phyloP scores from a whole-genome alignment of 2,329 filamentous ascomycete species.

The Periconia macrospinosa region DNA sequence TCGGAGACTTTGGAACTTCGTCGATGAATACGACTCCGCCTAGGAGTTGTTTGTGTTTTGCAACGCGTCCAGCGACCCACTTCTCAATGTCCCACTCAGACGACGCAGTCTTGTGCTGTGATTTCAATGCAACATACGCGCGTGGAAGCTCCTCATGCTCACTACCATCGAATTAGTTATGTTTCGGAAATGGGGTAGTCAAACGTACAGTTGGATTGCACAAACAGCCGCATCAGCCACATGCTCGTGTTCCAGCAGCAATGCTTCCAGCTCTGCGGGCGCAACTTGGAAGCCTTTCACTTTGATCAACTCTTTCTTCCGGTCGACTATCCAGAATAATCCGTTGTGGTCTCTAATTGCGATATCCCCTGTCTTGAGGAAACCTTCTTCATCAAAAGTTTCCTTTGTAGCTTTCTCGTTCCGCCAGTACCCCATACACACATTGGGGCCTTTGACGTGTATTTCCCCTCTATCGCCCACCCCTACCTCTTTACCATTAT shows the following conservation, averaged over 20 bases:
- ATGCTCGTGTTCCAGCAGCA: conserved; percentile 55
- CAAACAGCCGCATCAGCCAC: conserved; percentile 66
- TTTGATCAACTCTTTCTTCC: conserved; percentile 58
- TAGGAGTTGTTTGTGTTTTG: conserved; percentile 45
- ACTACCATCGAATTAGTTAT: conserved; percentile 4
- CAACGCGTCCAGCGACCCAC: conserved; percentile 42
- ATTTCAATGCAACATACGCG: conserved; percentile 38
- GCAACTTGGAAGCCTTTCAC: conserved; percentile 63
- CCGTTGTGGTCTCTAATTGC: conserved; percentile 36
- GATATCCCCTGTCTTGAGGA: conserved; percentile 37
- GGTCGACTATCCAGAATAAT: conserved; percentile 34
- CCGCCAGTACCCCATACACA: conserved; percentile 44
- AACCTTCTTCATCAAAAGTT: conserved; percentile 39
- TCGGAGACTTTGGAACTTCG: conserved; percentile 37
- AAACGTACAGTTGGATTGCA: conserved; percentile 12
- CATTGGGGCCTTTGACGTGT: conserved; percentile 42
- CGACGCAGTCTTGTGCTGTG: conserved; percentile 26
- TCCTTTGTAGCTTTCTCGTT: conserved; percentile 43
- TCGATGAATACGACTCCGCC: conserved; percentile 42
- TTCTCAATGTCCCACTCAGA: conserved; percentile 39
- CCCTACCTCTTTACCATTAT: conserved; percentile 43
- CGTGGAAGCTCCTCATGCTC: conserved; percentile 31
- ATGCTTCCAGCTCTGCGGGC: conserved; percentile 60
- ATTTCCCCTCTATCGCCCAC: conserved; percentile 41
- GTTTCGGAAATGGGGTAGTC: not conserved